Conservation (phyloP, 345 rosid genomes). For the Acer yangbiense region DNA sequence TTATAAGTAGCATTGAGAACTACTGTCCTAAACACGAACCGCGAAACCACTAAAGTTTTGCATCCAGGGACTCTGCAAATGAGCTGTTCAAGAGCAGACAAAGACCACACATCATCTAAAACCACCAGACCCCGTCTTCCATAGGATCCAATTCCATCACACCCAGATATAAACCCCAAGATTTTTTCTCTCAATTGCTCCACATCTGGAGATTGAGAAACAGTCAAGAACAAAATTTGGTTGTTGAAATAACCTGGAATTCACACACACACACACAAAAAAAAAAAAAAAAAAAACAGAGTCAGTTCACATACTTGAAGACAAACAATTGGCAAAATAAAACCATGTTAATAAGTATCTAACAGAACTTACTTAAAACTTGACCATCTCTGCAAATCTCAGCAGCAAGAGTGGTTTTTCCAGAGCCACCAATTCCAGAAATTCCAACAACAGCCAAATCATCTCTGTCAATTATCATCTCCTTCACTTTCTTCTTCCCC, state of each 20-base stretch:
- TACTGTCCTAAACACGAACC: slow-evolving; percentile 56
- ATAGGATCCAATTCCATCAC: slow-evolving; percentile 28
- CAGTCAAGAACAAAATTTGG: slow-evolving; percentile 68
- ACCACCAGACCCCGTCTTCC: slow-evolving; percentile 49
- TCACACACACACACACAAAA: not conserved
- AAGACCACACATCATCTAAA: slow-evolving; percentile 88
- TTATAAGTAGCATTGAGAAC: slow-evolving; percentile 42
- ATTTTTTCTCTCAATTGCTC: slow-evolving; percentile 51
- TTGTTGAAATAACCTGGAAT: slow-evolving; percentile 53
- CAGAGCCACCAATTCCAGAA: slow-evolving; percentile 85
- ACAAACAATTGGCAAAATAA: not conserved
- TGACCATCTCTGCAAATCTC: slow-evolving; percentile 63
- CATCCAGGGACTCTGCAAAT: slow-evolving; percentile 54
- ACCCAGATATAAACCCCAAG: slow-evolving; percentile 43
- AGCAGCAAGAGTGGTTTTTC: slow-evolving; percentile 83
- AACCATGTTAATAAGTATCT: not conserved
- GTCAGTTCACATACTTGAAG: not conserved
- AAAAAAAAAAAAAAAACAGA: not conserved
- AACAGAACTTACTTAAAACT: slow-evolving; percentile 54
- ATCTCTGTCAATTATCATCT: slow-evolving; percentile 57
- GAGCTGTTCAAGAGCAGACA: slow-evolving; percentile 57
- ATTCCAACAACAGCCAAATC: slow-evolving; percentile 53
- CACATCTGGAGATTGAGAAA: slow-evolving; percentile 79
- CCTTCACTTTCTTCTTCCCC: slow-evolving; percentile 75
- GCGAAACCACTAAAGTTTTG: slow-evolving; percentile 73